phyloP scores from a whole-genome alignment of 2,329 filamentous ascomycete species.

The Akanthomyces muscarius region DNA sequence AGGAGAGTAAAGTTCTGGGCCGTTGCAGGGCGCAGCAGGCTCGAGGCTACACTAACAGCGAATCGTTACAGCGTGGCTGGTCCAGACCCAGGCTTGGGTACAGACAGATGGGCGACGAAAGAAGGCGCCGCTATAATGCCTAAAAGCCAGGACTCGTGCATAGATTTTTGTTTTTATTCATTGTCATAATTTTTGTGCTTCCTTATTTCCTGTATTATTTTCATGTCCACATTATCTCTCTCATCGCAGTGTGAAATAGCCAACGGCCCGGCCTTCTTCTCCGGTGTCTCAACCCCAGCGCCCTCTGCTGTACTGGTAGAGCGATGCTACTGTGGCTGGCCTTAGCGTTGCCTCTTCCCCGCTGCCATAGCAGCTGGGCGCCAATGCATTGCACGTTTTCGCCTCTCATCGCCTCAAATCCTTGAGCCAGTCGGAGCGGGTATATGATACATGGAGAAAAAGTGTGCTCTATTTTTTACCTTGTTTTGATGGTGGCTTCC shows the following conservation, averaged over 20 bases:
- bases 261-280: no score
- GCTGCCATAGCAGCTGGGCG: not conserved
- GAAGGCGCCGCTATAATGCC: no score
- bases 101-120: not conserved
- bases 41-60: not conserved
- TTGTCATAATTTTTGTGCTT: no score
- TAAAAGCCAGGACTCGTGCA: no score
- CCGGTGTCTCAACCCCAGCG: no score
- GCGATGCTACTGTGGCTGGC: not conserved
- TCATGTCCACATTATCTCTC: no score
- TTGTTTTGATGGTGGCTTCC: not conserved
- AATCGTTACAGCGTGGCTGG: not conserved
- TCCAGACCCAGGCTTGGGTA: not conserved
- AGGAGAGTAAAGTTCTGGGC: not conserved
- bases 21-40: not conserved
- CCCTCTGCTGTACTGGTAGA: no score
- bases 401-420: conserved; percentile 6
- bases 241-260: no score
- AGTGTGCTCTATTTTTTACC: not conserved
- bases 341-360: not conserved
- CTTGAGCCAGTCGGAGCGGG: not conserved
- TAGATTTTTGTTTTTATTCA: no score
- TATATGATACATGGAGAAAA: not conserved
- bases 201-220: no score
- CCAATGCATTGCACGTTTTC: conserved; percentile 12